Evolutionary conservation across 306 rosid genomes (phyloP), one percentile per base, ranked within the genome.

Genomic region (Medicago arabica): DNA sequence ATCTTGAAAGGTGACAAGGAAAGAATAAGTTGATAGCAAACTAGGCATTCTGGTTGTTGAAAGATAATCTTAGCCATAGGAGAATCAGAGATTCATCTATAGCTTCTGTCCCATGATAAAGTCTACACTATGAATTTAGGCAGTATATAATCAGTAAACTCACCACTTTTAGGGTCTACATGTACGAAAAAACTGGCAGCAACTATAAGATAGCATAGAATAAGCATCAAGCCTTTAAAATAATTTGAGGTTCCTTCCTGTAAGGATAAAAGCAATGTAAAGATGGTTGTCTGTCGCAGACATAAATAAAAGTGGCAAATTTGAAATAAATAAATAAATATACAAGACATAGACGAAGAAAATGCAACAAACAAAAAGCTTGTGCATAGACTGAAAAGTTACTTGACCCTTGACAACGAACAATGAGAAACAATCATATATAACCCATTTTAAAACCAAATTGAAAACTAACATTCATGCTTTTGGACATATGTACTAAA

Each of bases 201-300:
- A 70, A 93, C 98, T 19, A 93, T 93, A 55, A 93, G 97, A 81
- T 93, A 93, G 88, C 98, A 89, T 21, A 93, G 87, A 62, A 93
- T 85, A 76, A 93, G 97, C 98, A 93, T 93, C 89, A 93, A 82
- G 68, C 98, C 98, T 76, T 93, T 93, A 69, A 93, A 93, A 80
- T 93, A 91, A 84, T 88, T 91, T 65, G 98, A 93, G 17, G 96
- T 87, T 76, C 98, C 98, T 83, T 93, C 97, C 98, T 93, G 86
- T 80, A 85, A 65, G 18, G 21, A 65, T 62, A 58, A 75, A 83
- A 19, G 36, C 58, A 81, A 71, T 59, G 69, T 43, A 16, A 47
- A 53, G 21, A 79, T 54, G n/a, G 41, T 17, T 47, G 31, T 47
- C 25, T 47, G 31, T 47, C 25, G 28, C 47, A 41, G n/a, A 54